Evolutionary conservation across 192 early-diverging fungal genomes (phyloP), one percentile per base, ranked within the genome.

Genomic region (Coemansia sp.): DNA sequence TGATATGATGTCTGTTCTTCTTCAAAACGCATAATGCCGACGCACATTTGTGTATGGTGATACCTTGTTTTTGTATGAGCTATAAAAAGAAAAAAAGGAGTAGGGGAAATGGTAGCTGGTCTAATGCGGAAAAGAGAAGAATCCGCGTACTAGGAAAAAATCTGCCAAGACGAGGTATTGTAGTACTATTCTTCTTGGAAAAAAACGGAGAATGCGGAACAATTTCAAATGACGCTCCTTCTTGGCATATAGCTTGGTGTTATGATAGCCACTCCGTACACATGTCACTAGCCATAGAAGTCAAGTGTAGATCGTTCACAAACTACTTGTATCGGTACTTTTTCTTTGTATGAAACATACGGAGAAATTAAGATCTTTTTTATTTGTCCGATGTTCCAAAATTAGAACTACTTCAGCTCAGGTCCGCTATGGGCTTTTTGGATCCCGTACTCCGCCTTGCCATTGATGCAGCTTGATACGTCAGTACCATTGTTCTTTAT

Each of bases 71-170:
- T 12, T 12, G 22, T 53, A 53, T 53, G 22, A 53, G 22, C 49
- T 53, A 53, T 7, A 27, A 60, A 5, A 34, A 60, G 24, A 60
- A 57, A 4, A 12, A 57, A 33, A 57, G 57, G 57, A 34, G 31
- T 60, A 60, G 57, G 57, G 7, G 12, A 33, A 31, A 31, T 11
- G 29, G 15, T 34, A 31, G 57, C 33, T 33, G 57, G 12, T 60
- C 57, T 34, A 33, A 60, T 60, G 57, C 57, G 57, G 57, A 60
- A 60, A 60, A 60, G 16, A 57, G 15, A 33, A 33, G 12, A 27
- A 13, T 57, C 53, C 53, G 11, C 20, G 16, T n/a, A 16, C 18
- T n/a, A 15, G 16, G 5, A 46, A 52, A 57, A 52, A 27, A 27
- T 2, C 0, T 57, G 57, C 57, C 57, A 60, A 60, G 57, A 60